A percentile compares a stretch with the other conserved stretches of the same genome.
These are phyloP conservation scores for Ogataea ganodermae DNA, from an alignment of 805 yeast species.

Conservation along the genomic window DNA sequence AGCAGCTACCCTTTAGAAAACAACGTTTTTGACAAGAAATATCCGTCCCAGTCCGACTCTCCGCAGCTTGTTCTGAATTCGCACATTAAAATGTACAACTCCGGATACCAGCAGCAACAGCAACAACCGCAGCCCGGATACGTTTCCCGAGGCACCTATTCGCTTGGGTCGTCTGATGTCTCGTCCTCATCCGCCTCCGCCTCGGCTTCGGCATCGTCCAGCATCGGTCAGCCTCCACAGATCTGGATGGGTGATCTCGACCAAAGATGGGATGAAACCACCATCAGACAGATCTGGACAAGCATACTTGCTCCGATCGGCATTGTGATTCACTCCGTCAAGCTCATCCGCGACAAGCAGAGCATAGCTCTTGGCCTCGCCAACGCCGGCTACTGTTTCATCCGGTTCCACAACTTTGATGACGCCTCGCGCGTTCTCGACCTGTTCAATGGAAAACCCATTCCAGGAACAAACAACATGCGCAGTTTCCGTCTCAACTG, in stretches of 20 bases:
- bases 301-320: conserved; percentile 55
- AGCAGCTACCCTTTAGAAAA: background rate
- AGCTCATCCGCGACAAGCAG: conserved; percentile 68
- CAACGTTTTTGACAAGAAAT: background rate
- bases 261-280: conserved; percentile 76
- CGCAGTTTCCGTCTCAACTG: conserved; percentile 71
- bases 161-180: background rate
- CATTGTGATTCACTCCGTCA: conserved; percentile 50
- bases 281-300: conserved; percentile 69
- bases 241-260: conserved; percentile 93
- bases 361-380: conserved; percentile 35
- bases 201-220: conserved; percentile 9
- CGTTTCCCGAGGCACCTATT: conserved; percentile 6
- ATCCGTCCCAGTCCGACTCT: background rate
- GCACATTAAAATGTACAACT: conserved; percentile 18
- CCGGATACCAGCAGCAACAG: conserved; percentile 9
- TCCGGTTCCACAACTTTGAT: conserved; percentile 63
- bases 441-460: conserved; percentile 61
- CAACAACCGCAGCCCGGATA: conserved; percentile 13
- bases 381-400: conserved; percentile 79
- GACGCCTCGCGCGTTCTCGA: conserved; percentile 67
- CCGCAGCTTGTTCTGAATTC: conserved; percentile 3
- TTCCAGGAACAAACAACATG: conserved; percentile 62
- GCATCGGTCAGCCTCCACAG: conserved; percentile 38
- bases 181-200: conserved; percentile 6